Conservation (phyloP, 1,284 basidiomycete genomes). For the Fomitopsis palustris region DNA sequence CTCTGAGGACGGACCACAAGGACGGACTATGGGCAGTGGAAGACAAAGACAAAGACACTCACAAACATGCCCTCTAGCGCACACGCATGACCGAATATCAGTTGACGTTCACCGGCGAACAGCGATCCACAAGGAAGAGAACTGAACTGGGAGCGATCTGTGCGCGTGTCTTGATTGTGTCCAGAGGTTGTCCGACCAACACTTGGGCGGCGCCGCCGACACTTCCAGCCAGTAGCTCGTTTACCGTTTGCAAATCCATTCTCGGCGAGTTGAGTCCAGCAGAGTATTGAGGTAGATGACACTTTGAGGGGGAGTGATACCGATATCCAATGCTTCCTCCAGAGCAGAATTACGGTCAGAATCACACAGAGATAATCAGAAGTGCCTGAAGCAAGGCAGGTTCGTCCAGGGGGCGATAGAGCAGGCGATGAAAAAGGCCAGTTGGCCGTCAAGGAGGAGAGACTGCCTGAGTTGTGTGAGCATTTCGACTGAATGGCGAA, state of each 20-base stretch:
- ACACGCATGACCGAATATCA: not conserved
- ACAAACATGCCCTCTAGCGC: conserved; percentile 76
- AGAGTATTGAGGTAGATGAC: not conserved
- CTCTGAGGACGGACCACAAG: no score
- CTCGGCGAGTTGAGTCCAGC: not conserved
- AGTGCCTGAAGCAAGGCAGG: no score
- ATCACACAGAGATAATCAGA: not conserved
- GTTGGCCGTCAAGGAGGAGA: no score
- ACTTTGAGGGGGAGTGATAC: not conserved
- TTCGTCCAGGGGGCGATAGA: no score
- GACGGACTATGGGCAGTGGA: no score
- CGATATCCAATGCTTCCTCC: not conserved
- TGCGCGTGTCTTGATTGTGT: conserved; percentile 83
- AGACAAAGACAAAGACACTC: conserved; percentile 30
- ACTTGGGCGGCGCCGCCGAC: conserved; percentile 80
- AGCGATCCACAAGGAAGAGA: conserved; percentile 11
- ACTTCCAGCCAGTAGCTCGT: conserved; percentile 76
- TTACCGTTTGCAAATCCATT: conserved; percentile 46
- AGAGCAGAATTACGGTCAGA: not conserved
- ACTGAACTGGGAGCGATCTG: conserved; percentile 71
- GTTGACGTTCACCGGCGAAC: not conserved
- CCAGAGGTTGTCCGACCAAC: conserved; percentile 82
- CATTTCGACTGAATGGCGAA: not conserved
- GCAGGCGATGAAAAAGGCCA: no score
- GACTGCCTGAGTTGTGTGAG: no score